Percentiles rank a stretch among this genome's conserved stretches.
Conservation (phyloP, 345 rosid genomes). For the Melaleuca quinquenervia region DNA sequence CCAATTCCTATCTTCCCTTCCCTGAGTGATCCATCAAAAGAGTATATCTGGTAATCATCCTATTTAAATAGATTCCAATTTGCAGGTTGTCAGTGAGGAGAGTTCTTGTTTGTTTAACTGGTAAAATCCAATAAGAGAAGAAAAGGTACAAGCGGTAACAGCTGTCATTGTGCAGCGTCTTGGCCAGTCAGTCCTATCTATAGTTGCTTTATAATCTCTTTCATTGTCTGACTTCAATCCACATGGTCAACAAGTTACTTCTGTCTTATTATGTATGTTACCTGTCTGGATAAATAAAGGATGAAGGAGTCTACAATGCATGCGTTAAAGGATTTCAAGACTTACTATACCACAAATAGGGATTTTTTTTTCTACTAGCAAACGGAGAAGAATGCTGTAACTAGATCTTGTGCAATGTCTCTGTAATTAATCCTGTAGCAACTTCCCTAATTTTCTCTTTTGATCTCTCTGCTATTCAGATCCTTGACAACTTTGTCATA, state of each 20-base stretch:
- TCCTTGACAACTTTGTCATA: conserved; percentile 56
- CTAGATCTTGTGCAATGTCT: background rate
- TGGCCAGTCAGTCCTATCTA: background rate
- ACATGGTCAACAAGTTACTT: background rate
- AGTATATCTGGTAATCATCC: background rate
- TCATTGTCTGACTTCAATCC: background rate
- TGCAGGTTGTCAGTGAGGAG: background rate
- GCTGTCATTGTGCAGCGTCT: background rate
- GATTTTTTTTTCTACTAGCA: background rate
- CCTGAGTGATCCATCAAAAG: background rate
- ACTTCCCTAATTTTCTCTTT: background rate
- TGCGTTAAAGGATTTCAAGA: background rate
- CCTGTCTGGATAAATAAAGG: background rate
- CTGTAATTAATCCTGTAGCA: background rate
- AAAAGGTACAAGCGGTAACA: background rate
- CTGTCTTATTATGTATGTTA: background rate
- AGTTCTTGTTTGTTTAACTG: background rate
- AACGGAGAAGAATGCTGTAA: background rate
- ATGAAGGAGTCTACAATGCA: background rate
- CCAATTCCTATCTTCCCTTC: background rate
- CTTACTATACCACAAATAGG: background rate
- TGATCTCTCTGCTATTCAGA: conserved; percentile 26
- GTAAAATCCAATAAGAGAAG: background rate
- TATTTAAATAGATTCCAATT: background rate
- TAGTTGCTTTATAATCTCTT: background rate